These are phyloP conservation scores for Aleurites moluccanus DNA, from an alignment of 441 rosid genomes.

Conservation along the genomic window DNA sequence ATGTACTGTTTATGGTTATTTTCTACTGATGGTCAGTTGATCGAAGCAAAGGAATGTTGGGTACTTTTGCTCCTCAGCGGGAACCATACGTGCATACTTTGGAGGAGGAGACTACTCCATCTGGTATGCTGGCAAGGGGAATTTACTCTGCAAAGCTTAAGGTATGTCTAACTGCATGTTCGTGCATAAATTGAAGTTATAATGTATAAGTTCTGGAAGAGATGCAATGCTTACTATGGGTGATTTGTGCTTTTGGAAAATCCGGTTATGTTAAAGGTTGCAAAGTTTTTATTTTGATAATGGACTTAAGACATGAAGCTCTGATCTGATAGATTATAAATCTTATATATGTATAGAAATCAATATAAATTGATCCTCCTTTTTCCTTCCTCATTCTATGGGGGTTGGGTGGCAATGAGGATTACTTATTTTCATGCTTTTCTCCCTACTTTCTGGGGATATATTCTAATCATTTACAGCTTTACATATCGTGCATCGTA, in stretches of 20 bases:
- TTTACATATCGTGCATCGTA: too few species aligned
- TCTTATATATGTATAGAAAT: too few species aligned
- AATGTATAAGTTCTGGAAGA: neutral
- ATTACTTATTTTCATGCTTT: neutral
- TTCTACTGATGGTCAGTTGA: slow-evolving; percentile 48
- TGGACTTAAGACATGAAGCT: too few species aligned
- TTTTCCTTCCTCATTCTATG: too few species aligned
- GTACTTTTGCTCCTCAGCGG: slow-evolving; percentile 78
- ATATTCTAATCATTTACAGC: too few species aligned
- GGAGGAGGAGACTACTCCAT: slow-evolving; percentile 75
- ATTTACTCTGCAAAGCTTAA: slow-evolving; percentile 71
- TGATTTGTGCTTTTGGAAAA: neutral
- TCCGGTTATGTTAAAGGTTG: neutral
- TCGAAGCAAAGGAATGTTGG: slow-evolving; percentile 76
- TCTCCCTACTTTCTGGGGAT: too few species aligned
- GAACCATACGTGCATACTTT: slow-evolving; percentile 51
- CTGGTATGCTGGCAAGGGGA: slow-evolving; percentile 78
- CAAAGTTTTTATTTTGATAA: too few species aligned
- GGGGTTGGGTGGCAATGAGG: too few species aligned
- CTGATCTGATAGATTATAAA: too few species aligned
- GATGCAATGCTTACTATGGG: neutral
- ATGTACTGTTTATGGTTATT: slow-evolving; percentile 1
- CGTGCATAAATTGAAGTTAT: neutral
- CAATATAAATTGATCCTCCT: too few species aligned
- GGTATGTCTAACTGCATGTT: slow-evolving; percentile 35